Percentiles rank a stretch among this genome's conserved stretches.
phyloP scores from a whole-genome alignment of 495 filamentous ascomycete species.

The Tuber microsphaerosporum region DNA sequence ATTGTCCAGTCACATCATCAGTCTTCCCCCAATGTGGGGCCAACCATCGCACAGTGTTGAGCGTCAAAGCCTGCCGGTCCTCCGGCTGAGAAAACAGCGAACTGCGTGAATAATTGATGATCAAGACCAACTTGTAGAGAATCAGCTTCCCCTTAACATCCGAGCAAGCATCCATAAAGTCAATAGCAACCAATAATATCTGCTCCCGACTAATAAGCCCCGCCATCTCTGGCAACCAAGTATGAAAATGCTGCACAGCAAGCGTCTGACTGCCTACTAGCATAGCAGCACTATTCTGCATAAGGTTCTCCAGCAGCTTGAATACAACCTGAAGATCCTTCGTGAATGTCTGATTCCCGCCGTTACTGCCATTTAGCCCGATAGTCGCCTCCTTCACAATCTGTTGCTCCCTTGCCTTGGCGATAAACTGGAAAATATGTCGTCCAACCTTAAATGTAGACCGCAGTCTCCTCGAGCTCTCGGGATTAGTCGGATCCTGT shows the following conservation, averaged over 20 bases:
- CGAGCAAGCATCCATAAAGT: slow-evolving; percentile 87
- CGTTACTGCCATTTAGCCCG: slow-evolving; percentile 67
- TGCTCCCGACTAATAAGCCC: slow-evolving; percentile 71
- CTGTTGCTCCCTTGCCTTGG: slow-evolving; percentile 79
- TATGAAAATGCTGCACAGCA: slow-evolving; percentile 92
- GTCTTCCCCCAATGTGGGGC: slow-evolving; percentile 85
- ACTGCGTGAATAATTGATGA: slow-evolving; percentile 77
- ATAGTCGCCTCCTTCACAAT: slow-evolving; percentile 81
- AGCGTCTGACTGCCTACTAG: slow-evolving; percentile 90
- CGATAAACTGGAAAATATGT: slow-evolving; percentile 90
- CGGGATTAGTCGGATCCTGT: slow-evolving; percentile 66
- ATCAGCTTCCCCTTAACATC: slow-evolving; percentile 84
- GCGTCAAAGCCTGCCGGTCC: slow-evolving; percentile 62
- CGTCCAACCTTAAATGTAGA: slow-evolving; percentile 92
- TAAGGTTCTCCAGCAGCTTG: slow-evolving; percentile 76
- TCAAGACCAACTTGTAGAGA: slow-evolving; percentile 86
- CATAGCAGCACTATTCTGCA: slow-evolving; percentile 76
- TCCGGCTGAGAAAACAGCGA: slow-evolving; percentile 71
- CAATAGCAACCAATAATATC: slow-evolving; percentile 81
- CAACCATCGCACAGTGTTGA: slow-evolving; percentile 83
- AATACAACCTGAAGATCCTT: slow-evolving; percentile 80
- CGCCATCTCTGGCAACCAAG: slow-evolving; percentile 84
- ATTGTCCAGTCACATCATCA: slow-evolving; percentile 68
- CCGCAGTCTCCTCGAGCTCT: slow-evolving; percentile 73
- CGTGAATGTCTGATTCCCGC: slow-evolving; percentile 53